Base-by-base conservation (phyloP, 228 moss, liverwort and hornwort genomes). In the Sphagnum magellanicum region DNA sequence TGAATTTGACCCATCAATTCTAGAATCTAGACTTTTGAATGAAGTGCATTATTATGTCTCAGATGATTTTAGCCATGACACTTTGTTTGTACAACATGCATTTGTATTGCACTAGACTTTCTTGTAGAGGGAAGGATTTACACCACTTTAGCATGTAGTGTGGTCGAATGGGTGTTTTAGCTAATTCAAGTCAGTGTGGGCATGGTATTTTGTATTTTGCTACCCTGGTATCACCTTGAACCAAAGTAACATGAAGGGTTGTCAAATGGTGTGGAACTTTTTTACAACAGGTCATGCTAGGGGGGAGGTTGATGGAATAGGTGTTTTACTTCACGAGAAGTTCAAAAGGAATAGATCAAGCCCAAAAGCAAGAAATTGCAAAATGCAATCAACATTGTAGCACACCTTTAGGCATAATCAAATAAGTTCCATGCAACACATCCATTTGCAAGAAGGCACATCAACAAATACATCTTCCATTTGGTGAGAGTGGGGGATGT, bases 1-100 rank as follows among this genome's bases (percentile, higher is more conserved):
- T 17, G 17, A 17, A 17, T 17, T 17, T 17, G 17, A 17, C 17
- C 17, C 17, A 17, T 17, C 17, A 17, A 17, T 17, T 17, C 17
- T 17, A 17, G 17, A 17, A 17, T 0, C 17, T 17, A 17, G 17
- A 17, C 17, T 17, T 4, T 47, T 68, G 16, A 68, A 68, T 10
- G 68, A 68, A 17, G 57, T 68, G 48, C 68, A 55, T 48, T 68
- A 68, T 32, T 68, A 68, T 14, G 58, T 68, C 6, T 68, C 68
- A 1, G 68, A 68, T 2, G 68, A 68, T 10, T 17, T 10, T 7
- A 5, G 5, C 2, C 68, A 68, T 57, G 55, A 68, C 17, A 53
- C 53, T 11, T 10, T 68, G 1, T 68, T 68, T 58, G 68, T 68
- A 5, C 68, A 68, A 58, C 55, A 68, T 55, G 68, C 68, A 5